phyloP scores from a whole-genome alignment of 2,329 filamentous ascomycete genomes.

The Dothideomycetidae sp. region DNA sequence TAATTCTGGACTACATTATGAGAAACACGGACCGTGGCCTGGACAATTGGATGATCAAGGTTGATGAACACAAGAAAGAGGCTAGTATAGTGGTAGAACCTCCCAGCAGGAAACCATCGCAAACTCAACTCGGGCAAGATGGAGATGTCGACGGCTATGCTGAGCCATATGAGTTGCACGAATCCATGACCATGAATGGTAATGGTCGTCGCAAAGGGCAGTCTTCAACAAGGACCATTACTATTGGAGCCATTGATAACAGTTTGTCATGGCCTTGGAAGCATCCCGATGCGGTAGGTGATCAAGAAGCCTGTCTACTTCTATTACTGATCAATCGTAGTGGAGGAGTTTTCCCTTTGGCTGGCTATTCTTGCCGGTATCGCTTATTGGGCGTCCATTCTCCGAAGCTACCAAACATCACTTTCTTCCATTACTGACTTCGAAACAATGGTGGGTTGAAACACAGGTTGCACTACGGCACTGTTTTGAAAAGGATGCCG shows the following conservation, averaged over 20 bases:
- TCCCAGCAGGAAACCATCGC: constrained; percentile 42
- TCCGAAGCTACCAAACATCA: constrained; percentile 87
- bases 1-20: constrained; percentile 98
- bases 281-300: constrained; percentile 70
- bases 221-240: constrained; percentile 1
- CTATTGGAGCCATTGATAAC: constrained; percentile 90
- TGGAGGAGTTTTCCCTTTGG: constrained; percentile 89
- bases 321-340: constrained; percentile 24
- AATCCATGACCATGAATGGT: constrained; percentile 61
- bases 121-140: constrained; percentile 17
- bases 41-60: constrained; percentile 99
- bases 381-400: constrained; percentile 89
- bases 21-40: constrained; percentile 90
- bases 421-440: constrained; percentile 90
- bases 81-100: constrained; percentile 81
- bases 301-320: constrained; percentile 34
- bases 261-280: constrained; percentile 99
- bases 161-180: constrained; percentile 38
- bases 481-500: constrained; percentile 80
- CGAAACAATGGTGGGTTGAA: constrained; percentile 91
- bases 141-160: constrained; percentile 22
- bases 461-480: constrained; percentile 75
- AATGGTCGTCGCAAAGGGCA: neutral
- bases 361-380: constrained; percentile 94
- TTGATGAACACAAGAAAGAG: constrained; percentile 70